A percentile compares a stretch with the other conserved stretches of the same genome.
phyloP scores from a whole-genome alignment of 2,329 filamentous ascomycete species.

The Aspergillus oerlinghausenensis region DNA sequence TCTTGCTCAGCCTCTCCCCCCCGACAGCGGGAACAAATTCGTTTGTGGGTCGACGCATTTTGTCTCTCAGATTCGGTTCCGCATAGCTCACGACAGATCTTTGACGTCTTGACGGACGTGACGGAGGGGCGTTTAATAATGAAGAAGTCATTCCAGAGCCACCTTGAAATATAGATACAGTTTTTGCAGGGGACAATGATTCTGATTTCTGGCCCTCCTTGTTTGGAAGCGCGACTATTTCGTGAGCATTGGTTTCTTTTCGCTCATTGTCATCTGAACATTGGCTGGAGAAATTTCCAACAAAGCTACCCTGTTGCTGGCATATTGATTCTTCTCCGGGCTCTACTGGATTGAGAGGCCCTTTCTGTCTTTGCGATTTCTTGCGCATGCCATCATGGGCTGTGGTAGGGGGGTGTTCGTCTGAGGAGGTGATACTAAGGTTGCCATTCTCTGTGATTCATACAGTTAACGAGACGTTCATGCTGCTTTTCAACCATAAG shows the following conservation, averaged over 20 bases:
- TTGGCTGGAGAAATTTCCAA: background rate
- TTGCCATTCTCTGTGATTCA: slow-evolving; percentile 45
- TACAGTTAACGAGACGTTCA: slow-evolving; percentile 9
- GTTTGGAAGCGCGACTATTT: background rate
- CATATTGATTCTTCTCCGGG: background rate
- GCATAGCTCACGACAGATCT: slow-evolving; percentile 71
- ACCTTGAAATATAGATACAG: background rate
- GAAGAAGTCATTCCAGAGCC: background rate
- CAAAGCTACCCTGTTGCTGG: background rate
- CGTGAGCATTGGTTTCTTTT: background rate
- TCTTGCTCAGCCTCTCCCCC: slow-evolving; percentile 46
- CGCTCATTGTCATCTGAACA: background rate
- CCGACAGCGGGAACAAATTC: slow-evolving; percentile 70
- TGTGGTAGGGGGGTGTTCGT: slow-evolving; percentile 12
- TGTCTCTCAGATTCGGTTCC: slow-evolving; percentile 73
- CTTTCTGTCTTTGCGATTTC: background rate
- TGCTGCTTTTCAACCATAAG: background rate
- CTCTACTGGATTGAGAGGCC: background rate
- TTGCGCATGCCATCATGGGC: background rate
- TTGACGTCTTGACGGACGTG: slow-evolving; percentile 63
- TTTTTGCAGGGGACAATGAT: background rate
- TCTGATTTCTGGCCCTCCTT: background rate
- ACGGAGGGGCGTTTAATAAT: slow-evolving; percentile 47
- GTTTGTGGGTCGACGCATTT: slow-evolving; percentile 78
- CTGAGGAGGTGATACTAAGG: slow-evolving; percentile 35